Percentiles rank a stretch among this genome's conserved stretches.
These are phyloP conservation scores for Colletotrichum theobromicola DNA, from an alignment of 2,329 filamentous ascomycete genomes.

Conservation along the genomic window DNA sequence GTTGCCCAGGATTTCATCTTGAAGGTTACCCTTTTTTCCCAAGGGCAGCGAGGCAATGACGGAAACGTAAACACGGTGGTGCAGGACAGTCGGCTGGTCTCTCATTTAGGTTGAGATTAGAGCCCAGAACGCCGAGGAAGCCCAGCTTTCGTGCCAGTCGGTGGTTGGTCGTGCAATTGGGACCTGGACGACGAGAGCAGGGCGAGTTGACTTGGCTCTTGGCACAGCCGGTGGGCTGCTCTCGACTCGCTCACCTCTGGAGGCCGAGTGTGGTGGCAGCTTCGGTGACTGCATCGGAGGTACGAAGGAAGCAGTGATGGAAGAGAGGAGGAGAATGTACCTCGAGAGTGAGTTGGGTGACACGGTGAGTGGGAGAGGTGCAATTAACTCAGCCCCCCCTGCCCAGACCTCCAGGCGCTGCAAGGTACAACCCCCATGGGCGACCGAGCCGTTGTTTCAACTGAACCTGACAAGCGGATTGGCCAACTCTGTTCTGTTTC, in stretches of 20 bases:
- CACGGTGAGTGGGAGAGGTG: background rate
- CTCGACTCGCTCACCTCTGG: background rate
- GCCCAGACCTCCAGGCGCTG: background rate
- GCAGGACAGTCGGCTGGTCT: background rate
- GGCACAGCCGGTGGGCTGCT: background rate
- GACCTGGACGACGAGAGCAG: background rate
- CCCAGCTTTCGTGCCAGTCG: slow-evolving; percentile 4
- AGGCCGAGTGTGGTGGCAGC: background rate
- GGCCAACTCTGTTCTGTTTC: slow-evolving; percentile 10
- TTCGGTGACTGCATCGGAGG: background rate
- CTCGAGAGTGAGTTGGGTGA: background rate
- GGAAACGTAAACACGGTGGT: background rate
- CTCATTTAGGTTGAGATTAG: slow-evolving; percentile 19
- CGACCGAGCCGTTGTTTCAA: slow-evolving; percentile 19
- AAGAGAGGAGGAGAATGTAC: background rate
- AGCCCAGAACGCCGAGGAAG: slow-evolving; percentile 21
- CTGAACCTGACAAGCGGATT: slow-evolving; percentile 5
- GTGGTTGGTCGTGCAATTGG: slow-evolving; percentile 11
- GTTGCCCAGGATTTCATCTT: background rate
- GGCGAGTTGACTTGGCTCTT: slow-evolving; percentile 8
- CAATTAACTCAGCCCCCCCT: slow-evolving; percentile 4
- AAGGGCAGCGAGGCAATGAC: background rate
- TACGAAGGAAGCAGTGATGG: background rate
- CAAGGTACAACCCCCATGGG: slow-evolving; percentile 9
- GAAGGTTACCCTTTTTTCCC: background rate